These are phyloP conservation scores for Tuctoria greenei DNA, from an alignment of 176 grass and related monocot genomes.

Conservation along the genomic window DNA sequence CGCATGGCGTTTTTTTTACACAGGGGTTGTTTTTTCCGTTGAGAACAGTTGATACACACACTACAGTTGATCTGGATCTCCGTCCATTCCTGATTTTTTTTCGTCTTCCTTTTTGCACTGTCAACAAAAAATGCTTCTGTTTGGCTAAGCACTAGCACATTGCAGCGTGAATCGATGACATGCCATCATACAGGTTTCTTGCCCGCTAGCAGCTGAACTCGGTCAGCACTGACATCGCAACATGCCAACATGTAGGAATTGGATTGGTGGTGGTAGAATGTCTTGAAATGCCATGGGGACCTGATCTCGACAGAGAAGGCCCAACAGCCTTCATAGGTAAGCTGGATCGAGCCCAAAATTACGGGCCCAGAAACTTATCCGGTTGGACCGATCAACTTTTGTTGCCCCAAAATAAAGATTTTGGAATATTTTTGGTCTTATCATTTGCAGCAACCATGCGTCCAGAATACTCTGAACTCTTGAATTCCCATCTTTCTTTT, in stretches of 20 bases:
- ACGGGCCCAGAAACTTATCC: not conserved
- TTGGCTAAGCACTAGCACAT: too few species aligned
- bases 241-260: constrained; percentile 10
- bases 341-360: not conserved
- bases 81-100: too few species aligned
- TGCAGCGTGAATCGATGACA: constrained; percentile 78
- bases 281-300: not conserved
- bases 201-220: constrained; percentile 45
- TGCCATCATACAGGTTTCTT: constrained; percentile 78
- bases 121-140: too few species aligned
- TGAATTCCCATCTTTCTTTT: not conserved
- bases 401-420: not conserved
- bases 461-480: not conserved
- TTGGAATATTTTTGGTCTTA: too few species aligned
- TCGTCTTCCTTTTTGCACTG: too few species aligned
- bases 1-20: too few species aligned
- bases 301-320: not conserved
- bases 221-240: constrained; percentile 20
- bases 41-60: too few species aligned
- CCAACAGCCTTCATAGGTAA: not conserved
- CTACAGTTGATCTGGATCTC: too few species aligned
- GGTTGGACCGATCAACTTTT: not conserved
- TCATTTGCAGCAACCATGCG: not conserved
- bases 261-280: too few species aligned
- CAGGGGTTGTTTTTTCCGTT: too few species aligned